A percentile compares a stretch with the other conserved stretches of the same genome.
Evolutionary conservation across 768 basidiomycete species (phyloP).

Genomic region (Lactarius akahatsu): DNA sequence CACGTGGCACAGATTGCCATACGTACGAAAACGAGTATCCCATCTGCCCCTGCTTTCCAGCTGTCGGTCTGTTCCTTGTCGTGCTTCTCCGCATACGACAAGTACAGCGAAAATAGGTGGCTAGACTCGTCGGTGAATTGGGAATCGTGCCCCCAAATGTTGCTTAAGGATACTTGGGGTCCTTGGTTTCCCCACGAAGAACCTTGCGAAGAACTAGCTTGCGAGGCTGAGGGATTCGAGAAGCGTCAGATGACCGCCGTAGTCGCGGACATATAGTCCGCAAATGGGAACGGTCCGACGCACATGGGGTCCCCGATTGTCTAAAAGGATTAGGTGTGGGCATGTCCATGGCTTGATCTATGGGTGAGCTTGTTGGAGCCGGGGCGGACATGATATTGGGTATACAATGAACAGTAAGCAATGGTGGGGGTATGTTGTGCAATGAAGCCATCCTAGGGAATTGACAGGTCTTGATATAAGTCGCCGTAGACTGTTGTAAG

Average conservation of each 20-base stretch:
- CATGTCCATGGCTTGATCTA: not conserved
- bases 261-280: not conserved
- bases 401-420: not conserved
- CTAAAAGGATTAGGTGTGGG: not conserved
- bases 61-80: not conserved
- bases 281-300: not conserved
- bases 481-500: not conserved
- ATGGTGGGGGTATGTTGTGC: not conserved
- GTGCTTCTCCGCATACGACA: slow-evolving; percentile 16
- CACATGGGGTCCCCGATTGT: not conserved
- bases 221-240: not conserved
- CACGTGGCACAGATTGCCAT: not conserved
- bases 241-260: not conserved
- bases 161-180: not conserved
- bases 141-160: not conserved
- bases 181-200: not conserved
- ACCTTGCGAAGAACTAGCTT: not conserved
- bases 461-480: not conserved
- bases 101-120: slow-evolving; percentile 15
- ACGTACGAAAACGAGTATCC: slow-evolving; percentile 23
- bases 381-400: not conserved
- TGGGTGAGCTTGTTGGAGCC: not conserved
- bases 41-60: slow-evolving; percentile 21
- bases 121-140: slow-evolving; percentile 18
- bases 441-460: not conserved